Evolutionary conservation across 768 basidiomycete species (phyloP), one percentile per base, ranked within the genome.

Genomic region (Kwoniella europaea): DNA sequence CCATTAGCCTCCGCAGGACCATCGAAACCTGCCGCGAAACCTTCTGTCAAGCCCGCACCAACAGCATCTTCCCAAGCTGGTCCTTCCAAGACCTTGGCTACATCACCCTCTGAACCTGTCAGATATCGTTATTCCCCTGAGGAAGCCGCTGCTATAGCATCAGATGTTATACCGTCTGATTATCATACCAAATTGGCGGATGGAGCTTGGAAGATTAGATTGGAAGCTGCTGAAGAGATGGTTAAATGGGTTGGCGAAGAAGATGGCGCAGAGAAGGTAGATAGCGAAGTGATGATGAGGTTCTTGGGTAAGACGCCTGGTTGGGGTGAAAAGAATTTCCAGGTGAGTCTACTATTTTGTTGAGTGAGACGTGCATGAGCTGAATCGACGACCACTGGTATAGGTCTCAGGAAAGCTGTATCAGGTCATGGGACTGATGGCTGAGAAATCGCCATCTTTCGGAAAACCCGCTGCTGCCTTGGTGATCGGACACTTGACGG

Each of bases 271-370:
- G 86, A 88, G 43, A 72, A 86, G 0, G 84, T 92, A 1, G 96
- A 99, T 74, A 89, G 91, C 13, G 97, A 99, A 83, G 89, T 99
- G 4, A 78, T 99, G 46, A 88, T 98, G 20, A 88, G 96, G 27
- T 90, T 91, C 74, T 84, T 98, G 69, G 90, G 88, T 3, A 98
- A 96, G 86, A 93, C 92, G 53, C 86, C 86, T 73, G 94, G 95
- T 2, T 98, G 94, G 94, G 88, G 87, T n/a, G 97, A 99, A 85
- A 98, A 97, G 86, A 99, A 98, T 79, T 99, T 99, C 75, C 96
- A 99, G 86, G 95, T 92, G 70, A 67, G 83, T 75, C 10, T 5
- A 9, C 46, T 57, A 35, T 35, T 35, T 35, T 0, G 35, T 35
- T 6, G 35, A 35, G 35, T 35, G 35, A 35, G 35, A 35, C 35